Evolutionary conservation across 2,329 filamentous ascomycete species (phyloP).

Genomic region (Claviceps pazoutovae): DNA sequence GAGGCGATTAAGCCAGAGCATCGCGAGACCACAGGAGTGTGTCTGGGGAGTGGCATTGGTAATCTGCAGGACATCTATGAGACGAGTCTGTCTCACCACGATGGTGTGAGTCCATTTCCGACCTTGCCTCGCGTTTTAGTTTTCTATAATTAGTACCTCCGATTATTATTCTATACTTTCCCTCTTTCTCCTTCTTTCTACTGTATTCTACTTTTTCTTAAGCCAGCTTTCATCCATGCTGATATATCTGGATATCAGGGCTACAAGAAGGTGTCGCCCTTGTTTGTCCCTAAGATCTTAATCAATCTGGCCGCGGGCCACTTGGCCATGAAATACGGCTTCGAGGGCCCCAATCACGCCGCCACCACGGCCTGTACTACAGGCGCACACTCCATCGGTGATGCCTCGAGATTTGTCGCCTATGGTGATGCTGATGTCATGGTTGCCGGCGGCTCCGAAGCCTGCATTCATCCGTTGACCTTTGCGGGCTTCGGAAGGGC

Average conservation of each 20-base stretch:
- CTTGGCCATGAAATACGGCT: conserved; percentile 81
- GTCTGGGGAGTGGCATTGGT: conserved; percentile 88
- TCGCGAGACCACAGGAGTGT: conserved; percentile 70
- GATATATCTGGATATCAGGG: conserved; percentile 39
- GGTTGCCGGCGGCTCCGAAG: conserved; percentile 89
- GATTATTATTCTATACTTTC: not conserved
- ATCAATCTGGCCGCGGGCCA: conserved; percentile 94
- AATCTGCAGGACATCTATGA: conserved; percentile 84
- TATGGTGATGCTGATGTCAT: conserved; percentile 87
- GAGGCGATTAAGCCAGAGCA: conserved; percentile 44
- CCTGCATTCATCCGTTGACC: conserved; percentile 87
- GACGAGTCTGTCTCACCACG: conserved; percentile 63
- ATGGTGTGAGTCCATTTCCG: conserved; percentile 40
- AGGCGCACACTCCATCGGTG: conserved; percentile 85
- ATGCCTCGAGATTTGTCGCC: conserved; percentile 85
- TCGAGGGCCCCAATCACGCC: conserved; percentile 83
- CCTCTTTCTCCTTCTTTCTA: not conserved
- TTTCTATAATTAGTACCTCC: not conserved
- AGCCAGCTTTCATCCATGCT: no score
- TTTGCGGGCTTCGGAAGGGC: conserved; percentile 85
- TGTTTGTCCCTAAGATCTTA: conserved; percentile 84
- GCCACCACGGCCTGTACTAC: conserved; percentile 93
- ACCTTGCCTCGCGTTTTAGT: not conserved
- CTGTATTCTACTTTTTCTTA: not conserved
- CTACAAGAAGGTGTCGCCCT: conserved; percentile 81